Evolutionary conservation across 1,139 yeast species (phyloP).

Genomic region (Tardiomyces blankii): DNA sequence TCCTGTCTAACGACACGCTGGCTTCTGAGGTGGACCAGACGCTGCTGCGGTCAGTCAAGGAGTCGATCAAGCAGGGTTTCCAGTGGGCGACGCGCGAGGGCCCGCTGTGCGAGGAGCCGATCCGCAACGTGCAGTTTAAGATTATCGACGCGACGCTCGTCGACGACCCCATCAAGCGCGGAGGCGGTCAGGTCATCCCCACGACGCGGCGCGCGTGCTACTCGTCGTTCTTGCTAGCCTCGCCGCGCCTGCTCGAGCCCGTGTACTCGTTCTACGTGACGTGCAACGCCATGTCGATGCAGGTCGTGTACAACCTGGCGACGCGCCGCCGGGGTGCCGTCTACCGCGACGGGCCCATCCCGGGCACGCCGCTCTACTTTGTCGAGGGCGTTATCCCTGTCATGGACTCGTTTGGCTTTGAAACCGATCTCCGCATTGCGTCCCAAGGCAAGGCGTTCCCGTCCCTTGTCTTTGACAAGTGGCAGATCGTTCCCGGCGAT

Average conservation of each 20-base stretch:
- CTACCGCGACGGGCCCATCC: slow-evolving; percentile 41
- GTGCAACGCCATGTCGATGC: slow-evolving; percentile 39
- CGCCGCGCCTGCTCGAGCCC: slow-evolving; percentile 80
- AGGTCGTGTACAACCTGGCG: slow-evolving; percentile 41
- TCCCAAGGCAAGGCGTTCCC: slow-evolving; percentile 75
- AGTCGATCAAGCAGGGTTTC: slow-evolving; percentile 62
- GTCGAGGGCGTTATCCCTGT: slow-evolving; percentile 68
- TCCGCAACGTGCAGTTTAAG: slow-evolving; percentile 60
- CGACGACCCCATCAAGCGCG: slow-evolving; percentile 36
- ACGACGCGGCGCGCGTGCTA: slow-evolving; percentile 78
- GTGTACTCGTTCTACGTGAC: slow-evolving; percentile 52
- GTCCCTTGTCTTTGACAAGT: slow-evolving; percentile 50
- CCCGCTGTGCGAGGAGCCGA: slow-evolving; percentile 79
- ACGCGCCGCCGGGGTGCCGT: slow-evolving; percentile 60
- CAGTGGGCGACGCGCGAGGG: slow-evolving; percentile 81
- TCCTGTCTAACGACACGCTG: slow-evolving; percentile 67
- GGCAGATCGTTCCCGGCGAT: slow-evolving; percentile 85
- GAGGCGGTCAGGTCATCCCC: slow-evolving; percentile 73
- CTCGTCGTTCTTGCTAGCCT: slow-evolving; percentile 66
- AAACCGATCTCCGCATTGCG: slow-evolving; percentile 68
- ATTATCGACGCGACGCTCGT: slow-evolving; percentile 53
- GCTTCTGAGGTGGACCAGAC: slow-evolving; percentile 58
- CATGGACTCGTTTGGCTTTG: slow-evolving; percentile 83
- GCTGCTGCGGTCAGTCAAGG: slow-evolving; percentile 37
- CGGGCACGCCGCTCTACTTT: slow-evolving; percentile 61